These are phyloP conservation scores for Sclerotinia nivalis DNA, from an alignment of 2,329 filamentous ascomycete species.

Conservation along the genomic window DNA sequence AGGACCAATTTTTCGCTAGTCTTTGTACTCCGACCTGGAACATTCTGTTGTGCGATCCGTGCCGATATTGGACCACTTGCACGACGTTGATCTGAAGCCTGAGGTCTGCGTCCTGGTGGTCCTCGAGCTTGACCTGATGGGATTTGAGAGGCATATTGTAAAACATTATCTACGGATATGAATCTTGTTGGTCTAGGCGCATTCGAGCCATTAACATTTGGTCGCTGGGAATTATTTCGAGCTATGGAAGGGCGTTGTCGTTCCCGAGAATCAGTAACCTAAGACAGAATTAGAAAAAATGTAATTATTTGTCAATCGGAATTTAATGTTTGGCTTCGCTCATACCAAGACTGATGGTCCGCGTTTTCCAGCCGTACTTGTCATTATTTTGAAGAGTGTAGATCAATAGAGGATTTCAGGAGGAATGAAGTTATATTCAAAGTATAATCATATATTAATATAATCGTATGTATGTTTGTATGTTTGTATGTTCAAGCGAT, in stretches of 20 bases:
- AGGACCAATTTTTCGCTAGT: slow-evolving; percentile 96
- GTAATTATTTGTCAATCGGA: neutral
- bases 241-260: slow-evolving; percentile 49
- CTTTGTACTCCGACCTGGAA: slow-evolving; percentile 88
- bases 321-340: slow-evolving; percentile 29
- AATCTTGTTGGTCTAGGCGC: slow-evolving; percentile 62
- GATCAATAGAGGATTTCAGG: neutral
- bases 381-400: slow-evolving; percentile 6
- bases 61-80: slow-evolving; percentile 48
- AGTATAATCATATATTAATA: neutral
- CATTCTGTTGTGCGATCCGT: slow-evolving; percentile 48
- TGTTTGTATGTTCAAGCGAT: neutral
- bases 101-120: slow-evolving; percentile 54
- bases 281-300: slow-evolving; percentile 27
- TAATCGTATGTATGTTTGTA: neutral
- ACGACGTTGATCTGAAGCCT: slow-evolving; percentile 50
- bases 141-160: slow-evolving; percentile 92
- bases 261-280: slow-evolving; percentile 62
- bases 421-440: slow-evolving; percentile 10
- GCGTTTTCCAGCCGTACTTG: slow-evolving; percentile 47
- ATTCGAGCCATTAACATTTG: slow-evolving; percentile 36
- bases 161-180: slow-evolving; percentile 90
- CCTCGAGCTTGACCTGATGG: slow-evolving; percentile 87
- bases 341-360: slow-evolving; percentile 62
- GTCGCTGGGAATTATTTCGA: slow-evolving; percentile 41